Conservation (phyloP, 140 eudicot genomes). For the Ambrosia hybrid region DNA sequence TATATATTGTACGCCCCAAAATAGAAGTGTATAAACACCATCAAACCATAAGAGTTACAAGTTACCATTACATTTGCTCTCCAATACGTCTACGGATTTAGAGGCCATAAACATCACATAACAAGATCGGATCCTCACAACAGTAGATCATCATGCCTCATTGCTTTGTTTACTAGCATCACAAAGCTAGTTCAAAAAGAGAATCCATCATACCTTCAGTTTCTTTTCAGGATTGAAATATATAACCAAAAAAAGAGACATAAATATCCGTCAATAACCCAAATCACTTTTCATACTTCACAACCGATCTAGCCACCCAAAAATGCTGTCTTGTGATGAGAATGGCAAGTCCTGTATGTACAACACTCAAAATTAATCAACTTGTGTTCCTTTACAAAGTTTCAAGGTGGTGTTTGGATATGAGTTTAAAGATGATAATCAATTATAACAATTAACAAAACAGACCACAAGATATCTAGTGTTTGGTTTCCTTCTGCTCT, state of each 20-base stretch:
- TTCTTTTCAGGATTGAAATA: slow-evolving; percentile 21
- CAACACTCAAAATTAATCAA: background rate
- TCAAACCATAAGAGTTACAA: slow-evolving; percentile 23
- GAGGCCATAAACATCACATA: slow-evolving; percentile 12
- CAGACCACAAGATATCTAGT: background rate
- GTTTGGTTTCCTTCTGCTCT: slow-evolving; percentile 4
- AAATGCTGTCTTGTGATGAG: slow-evolving; percentile 75
- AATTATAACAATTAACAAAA: background rate
- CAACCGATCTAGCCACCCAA: slow-evolving; percentile 50
- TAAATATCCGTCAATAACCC: background rate
- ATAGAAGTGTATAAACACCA: slow-evolving; percentile 5
- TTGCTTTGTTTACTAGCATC: slow-evolving; percentile 6
- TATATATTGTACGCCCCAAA: slow-evolving; percentile 6
- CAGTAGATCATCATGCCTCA: slow-evolving; percentile 9
- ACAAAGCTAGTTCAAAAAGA: slow-evolving; percentile 13
- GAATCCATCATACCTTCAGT: slow-evolving; percentile 16
- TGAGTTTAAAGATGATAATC: background rate
- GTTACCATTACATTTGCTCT: slow-evolving; percentile 26
- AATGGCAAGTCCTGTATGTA: slow-evolving; percentile 62
- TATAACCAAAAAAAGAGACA: slow-evolving; percentile 19
- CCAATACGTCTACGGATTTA: slow-evolving; percentile 13
- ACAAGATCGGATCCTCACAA: slow-evolving; percentile 25
- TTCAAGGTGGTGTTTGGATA: background rate
- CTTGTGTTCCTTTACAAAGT: background rate
- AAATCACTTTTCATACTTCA: slow-evolving; percentile 25